phyloP scores from a whole-genome alignment of 805 yeast genomes.

The Lachancea nothofagi region DNA sequence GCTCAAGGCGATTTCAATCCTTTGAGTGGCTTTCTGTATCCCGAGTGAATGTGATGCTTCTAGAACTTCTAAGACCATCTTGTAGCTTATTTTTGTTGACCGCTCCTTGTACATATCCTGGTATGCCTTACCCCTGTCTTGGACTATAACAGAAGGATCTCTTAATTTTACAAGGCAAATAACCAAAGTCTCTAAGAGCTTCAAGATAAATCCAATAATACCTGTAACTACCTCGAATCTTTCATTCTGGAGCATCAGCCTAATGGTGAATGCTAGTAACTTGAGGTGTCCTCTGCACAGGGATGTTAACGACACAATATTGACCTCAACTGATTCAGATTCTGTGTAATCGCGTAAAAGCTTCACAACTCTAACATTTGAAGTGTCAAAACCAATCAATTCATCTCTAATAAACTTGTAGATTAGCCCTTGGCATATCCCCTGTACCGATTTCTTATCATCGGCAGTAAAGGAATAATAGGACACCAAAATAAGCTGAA shows the following conservation, averaged over 20 bases:
- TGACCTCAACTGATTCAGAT: not conserved
- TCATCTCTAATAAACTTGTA: constrained; percentile 6
- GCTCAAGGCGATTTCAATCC: not conserved
- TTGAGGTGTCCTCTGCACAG: constrained; percentile 3
- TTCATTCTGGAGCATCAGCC: not conserved
- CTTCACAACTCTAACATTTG: constrained; percentile 2
- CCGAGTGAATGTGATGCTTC: constrained; percentile 1
- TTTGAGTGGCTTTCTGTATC: not conserved
- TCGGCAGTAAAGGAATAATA: constrained; percentile 12
- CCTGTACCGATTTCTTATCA: not conserved
- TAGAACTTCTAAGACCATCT: not conserved
- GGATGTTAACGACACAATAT: not conserved
- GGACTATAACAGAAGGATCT: not conserved
- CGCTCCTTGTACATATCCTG: constrained; percentile 1
- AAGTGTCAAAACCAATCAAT: not conserved
- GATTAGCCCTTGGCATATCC: constrained; percentile 1
- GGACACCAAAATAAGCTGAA: constrained; percentile 21
- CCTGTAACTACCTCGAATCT: not conserved
- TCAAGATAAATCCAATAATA: not conserved
- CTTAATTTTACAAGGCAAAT: constrained; percentile 4
- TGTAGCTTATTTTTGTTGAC: constrained; percentile 2
- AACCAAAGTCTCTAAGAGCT: constrained; percentile 4
- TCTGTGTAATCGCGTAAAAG: constrained; percentile 1
- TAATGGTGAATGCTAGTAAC: not conserved
- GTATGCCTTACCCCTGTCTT: not conserved